A percentile compares a stretch with the other conserved stretches of the same genome.
These are phyloP conservation scores for Cryphonectria carpinicola DNA, from an alignment of 2,329 filamentous ascomycete species.

Conservation along the genomic window DNA sequence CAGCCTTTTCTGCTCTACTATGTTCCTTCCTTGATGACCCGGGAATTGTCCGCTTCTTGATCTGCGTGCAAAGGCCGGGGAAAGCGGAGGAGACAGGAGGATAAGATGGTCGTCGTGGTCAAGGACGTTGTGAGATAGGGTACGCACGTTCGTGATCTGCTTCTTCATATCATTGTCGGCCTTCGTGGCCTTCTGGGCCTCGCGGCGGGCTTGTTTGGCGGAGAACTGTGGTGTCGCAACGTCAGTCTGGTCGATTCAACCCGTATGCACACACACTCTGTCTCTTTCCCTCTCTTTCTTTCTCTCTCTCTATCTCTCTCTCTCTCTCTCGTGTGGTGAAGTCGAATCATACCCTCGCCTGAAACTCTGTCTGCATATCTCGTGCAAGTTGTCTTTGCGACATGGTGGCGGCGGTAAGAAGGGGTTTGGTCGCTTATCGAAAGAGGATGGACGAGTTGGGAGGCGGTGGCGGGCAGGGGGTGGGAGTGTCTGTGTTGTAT, in stretches of 20 bases:
- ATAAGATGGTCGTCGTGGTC: background rate
- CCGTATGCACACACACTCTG: background rate
- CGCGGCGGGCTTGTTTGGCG: constrained; percentile 64
- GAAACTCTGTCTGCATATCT: constrained; percentile 67
- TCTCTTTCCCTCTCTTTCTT: no score
- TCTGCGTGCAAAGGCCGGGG: no score
- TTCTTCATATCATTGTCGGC: constrained; percentile 65
- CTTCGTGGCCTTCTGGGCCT: constrained; percentile 64
- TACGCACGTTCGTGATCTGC: constrained; percentile 60
- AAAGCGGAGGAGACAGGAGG: no score
- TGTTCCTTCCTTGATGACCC: background rate
- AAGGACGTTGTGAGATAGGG: background rate
- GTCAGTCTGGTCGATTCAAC: constrained; percentile 14
- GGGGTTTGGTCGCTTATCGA: background rate
- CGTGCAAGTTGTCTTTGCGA: constrained; percentile 62
- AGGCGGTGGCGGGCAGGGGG: background rate
- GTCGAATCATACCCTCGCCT: constrained; percentile 52
- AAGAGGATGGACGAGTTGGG: background rate
- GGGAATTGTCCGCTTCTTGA: background rate
- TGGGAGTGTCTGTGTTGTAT: background rate
- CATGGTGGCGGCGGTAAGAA: constrained; percentile 46
- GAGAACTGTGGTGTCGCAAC: constrained; percentile 49
- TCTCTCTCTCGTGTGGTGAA: background rate
- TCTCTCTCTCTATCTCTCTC: background rate
- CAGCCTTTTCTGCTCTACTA: background rate